Base-by-base conservation (phyloP, 345 rosid genomes). In the Fremontodendron californicum region DNA sequence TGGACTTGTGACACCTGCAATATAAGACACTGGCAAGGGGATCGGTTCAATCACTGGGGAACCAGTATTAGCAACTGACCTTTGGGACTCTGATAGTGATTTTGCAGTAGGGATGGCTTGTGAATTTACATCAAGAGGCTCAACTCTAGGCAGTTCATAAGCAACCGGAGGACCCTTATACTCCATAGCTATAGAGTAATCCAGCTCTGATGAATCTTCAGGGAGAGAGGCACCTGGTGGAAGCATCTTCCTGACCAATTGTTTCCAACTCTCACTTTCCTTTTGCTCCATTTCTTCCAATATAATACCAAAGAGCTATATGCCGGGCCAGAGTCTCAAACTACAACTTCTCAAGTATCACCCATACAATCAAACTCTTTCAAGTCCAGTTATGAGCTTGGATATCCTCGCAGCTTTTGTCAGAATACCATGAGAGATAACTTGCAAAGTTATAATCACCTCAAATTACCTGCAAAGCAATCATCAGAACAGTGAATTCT, bases 171-270 rank as follows among this genome's bases (percentile, higher is more conserved):
- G 97, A 46, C 98, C 99, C 2, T 72, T 74, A 77, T 92, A 94
- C 83, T 91, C 97, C 82, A 96, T 40, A 37, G 98, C 99, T 57
- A 96, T 91, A 18, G 97, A 96, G 85, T 87, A 91, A 84, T 94
- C 99, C 12, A 90, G 89, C 54, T 87, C 82, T 9, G 88, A 51
- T 23, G 86, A 86, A 67, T 88, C 84, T 25, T 92, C 97, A 0
- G 98, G 95, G 46, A 92, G 71, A 66, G 93, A 87, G 81, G 92
- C 89, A 77, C 96, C 97, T 0, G 97, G 93, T 46, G 98, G 97
- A 76, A 96, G 96, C 96, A 93, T 92, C 80, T 92, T 89, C 67
- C 77, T 86, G 80, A 88, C 90, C 88, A 93, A 61, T 35, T 90
- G 87, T 85, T 78, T 92, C 99, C 98, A 93, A 87, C 87, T 86